Evolutionary conservation across 306 rosid genomes (phyloP).

Genomic region (Lagenaria siceraria): DNA sequence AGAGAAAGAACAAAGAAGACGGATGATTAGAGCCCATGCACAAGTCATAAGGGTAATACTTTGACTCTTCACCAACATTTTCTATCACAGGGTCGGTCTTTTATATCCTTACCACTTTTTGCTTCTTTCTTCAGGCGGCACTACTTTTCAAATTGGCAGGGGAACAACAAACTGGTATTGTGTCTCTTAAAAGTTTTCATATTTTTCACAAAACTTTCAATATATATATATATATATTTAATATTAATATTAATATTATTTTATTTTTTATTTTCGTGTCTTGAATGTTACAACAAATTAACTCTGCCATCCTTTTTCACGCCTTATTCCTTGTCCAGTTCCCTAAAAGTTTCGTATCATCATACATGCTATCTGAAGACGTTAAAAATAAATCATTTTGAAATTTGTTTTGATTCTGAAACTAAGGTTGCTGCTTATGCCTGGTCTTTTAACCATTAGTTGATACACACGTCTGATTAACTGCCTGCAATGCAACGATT

Average conservation of each 20-base stretch:
- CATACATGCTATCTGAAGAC: not conserved
- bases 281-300: not conserved
- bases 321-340: not conserved
- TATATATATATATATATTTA: not conserved
- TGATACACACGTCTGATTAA: not conserved
- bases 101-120: constrained; percentile 22
- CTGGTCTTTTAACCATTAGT: not conserved
- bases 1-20: constrained; percentile 48
- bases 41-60: constrained; percentile 84
- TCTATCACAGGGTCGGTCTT: not conserved
- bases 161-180: constrained; percentile 63
- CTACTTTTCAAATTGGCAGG: constrained; percentile 89
- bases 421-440: not conserved
- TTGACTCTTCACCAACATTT: constrained; percentile 9
- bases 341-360: not conserved
- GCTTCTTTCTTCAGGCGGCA: constrained; percentile 58
- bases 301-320: not conserved
- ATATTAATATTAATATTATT: too few species aligned
- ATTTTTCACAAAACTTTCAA: not conserved
- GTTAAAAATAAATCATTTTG: not conserved
- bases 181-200: not conserved
- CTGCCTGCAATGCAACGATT: not conserved
- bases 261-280: not conserved
- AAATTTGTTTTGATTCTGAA: not conserved
- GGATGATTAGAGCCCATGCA: constrained; percentile 86